These are phyloP conservation scores for Mycosphaerella sp. DNA, from an alignment of 2,329 filamentous ascomycete genomes.

Conservation along the genomic window DNA sequence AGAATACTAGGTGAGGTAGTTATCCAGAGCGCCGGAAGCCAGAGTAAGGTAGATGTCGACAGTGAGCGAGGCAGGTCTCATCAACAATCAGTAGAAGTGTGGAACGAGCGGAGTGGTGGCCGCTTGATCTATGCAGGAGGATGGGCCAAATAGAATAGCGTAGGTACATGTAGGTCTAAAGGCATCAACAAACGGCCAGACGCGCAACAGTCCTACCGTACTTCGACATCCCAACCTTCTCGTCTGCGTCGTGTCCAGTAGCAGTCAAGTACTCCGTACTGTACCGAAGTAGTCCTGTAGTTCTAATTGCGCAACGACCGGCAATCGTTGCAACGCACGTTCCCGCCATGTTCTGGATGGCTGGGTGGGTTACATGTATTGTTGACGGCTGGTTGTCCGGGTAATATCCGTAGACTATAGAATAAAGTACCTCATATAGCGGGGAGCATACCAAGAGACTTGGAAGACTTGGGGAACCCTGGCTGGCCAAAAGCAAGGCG, in stretches of 20 bases:
- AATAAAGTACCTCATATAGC: too few species aligned
- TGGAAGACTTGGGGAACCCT: not conserved
- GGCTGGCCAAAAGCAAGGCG: not conserved
- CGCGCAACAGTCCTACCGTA: too few species aligned
- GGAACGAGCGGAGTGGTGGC: too few species aligned
- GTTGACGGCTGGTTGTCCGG: not conserved
- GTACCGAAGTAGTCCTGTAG: too few species aligned
- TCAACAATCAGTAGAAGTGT: too few species aligned
- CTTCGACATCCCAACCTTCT: constrained; percentile 8
- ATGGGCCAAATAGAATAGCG: too few species aligned
- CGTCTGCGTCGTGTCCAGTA: not conserved
- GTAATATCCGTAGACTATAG: too few species aligned
- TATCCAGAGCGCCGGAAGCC: not conserved
- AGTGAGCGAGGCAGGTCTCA: constrained; percentile 12
- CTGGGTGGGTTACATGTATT: too few species aligned
- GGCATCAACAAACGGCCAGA: constrained; percentile 3
- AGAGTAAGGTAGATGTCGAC: not conserved
- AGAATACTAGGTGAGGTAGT: not conserved
- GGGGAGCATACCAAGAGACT: too few species aligned
- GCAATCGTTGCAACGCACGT: too few species aligned
- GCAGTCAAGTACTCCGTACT: too few species aligned
- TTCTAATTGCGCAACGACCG: constrained; percentile 8
- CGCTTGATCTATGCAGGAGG: too few species aligned
- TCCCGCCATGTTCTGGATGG: constrained; percentile 4
- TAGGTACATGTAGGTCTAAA: not conserved